Evolutionary conservation across 1,139 yeast genomes (phyloP).

Genomic region (Fermentozyma sake): DNA sequence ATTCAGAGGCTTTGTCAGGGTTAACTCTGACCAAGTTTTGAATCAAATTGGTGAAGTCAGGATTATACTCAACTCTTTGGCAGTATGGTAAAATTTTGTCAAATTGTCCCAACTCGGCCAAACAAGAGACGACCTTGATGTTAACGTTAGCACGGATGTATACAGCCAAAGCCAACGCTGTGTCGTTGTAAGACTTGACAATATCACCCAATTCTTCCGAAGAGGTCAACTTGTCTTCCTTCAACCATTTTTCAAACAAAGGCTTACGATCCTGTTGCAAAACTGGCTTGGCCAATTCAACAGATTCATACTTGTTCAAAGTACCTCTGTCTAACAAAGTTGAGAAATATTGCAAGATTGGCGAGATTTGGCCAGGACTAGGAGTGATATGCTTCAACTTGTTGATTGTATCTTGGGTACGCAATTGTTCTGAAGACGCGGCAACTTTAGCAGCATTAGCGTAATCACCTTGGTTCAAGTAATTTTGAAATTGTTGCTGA

Average conservation of each 20-base stretch:
- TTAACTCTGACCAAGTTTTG: constrained; percentile 88
- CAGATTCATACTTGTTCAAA: constrained; percentile 87
- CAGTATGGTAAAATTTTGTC: constrained; percentile 95
- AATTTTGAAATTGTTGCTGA: constrained; percentile 84
- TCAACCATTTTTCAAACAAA: constrained; percentile 92
- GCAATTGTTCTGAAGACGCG: constrained; percentile 88
- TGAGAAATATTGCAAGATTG: constrained; percentile 88
- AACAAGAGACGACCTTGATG: constrained; percentile 83
- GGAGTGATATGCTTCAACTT: constrained; percentile 89
- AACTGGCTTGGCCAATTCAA: constrained; percentile 94
- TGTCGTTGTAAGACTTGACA: constrained; percentile 77
- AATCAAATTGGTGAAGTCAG: constrained; percentile 85
- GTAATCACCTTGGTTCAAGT: constrained; percentile 82
- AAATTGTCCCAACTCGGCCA: constrained; percentile 95
- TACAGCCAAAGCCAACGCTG: constrained; percentile 84
- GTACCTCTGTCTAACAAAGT: constrained; percentile 91
- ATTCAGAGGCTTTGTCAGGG: constrained; percentile 98
- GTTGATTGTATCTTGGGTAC: constrained; percentile 93
- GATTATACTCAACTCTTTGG: constrained; percentile 81
- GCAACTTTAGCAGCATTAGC: constrained; percentile 94
- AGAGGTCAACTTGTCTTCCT: constrained; percentile 87
- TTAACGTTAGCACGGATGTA: constrained; percentile 83
- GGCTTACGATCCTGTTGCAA: constrained; percentile 94
- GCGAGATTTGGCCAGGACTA: constrained; percentile 94
- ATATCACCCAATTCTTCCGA: constrained; percentile 97